Evolutionary conservation across 2,329 filamentous ascomycete genomes (phyloP), one percentile per base, ranked within the genome.

Genomic region (Sarocladium strictum): DNA sequence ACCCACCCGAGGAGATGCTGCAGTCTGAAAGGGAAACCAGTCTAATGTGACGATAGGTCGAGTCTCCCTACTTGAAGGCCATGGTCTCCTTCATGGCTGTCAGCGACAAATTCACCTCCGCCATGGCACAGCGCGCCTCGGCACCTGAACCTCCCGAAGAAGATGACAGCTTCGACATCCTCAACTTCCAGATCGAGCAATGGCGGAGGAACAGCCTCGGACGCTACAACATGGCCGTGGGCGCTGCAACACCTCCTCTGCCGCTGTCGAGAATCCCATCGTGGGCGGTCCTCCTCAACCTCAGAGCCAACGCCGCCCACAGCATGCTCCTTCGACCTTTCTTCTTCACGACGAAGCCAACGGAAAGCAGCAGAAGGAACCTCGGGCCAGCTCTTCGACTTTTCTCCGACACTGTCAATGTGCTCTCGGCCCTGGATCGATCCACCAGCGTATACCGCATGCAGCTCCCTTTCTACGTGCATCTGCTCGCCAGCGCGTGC

Each of bases 181-280:
- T 66, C 58, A 64, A 59, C 6, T 66, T 67, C 9, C 65, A 66
- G 19, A 59, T 67, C 3, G 61, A 63, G 11, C 62, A 64, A 26
- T 65, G 63, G 63, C 53, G 61, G 1, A 64, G 61, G 23, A 61
- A 58, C 3, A 60, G 60, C 1, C 58, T 65, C 1, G 62, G 58
- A 29, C 19, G 27, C 15, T 37, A 55, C 15, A 33, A 37, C n/a
- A 15, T 53, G 26, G 52, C 40, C 10, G 29, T 35, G n/a, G 33
- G 37, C 14, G 26, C 23, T 10, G 2, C 35, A 12, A 15, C 24
- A 11, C 33, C 32, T 26, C 24, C 54, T 3, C 3, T 21, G 17
- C 27, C 54, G 4, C 15, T 40, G 5, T n/a, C 19, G 4, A 21
- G 33, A 12, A 45, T 38, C 10, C 53, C 53, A 6, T 32, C 55